phyloP scores from a whole-genome alignment of 257 asterid genomes.

The Solanum bukasovii region DNA sequence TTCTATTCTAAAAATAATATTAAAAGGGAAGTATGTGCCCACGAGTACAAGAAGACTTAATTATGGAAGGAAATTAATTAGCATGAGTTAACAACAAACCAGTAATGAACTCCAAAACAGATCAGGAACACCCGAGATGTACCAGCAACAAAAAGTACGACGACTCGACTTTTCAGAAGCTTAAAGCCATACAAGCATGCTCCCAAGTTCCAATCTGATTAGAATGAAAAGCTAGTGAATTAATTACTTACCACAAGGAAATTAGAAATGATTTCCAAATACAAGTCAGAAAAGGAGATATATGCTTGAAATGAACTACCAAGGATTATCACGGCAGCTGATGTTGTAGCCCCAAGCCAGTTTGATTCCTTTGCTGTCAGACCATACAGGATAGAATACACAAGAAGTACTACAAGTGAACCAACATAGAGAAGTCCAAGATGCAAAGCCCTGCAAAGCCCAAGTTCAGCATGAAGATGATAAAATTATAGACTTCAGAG shows the following conservation, averaged over 20 bases:
- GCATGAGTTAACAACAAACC: constrained; percentile 39
- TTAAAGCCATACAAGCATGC: constrained; percentile 93
- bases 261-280: background rate
- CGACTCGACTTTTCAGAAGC: constrained; percentile 87
- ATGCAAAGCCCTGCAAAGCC: constrained; percentile 73
- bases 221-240: constrained; percentile 1
- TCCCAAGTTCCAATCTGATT: constrained; percentile 94
- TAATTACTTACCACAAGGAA: background rate
- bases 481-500: background rate
- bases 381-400: constrained; percentile 90
- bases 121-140: constrained; percentile 83
- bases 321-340: constrained; percentile 89
- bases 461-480: background rate
- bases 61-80: background rate
- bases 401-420: constrained; percentile 78
- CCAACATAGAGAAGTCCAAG: constrained; percentile 96
- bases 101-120: constrained; percentile 96
- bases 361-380: constrained; percentile 96
- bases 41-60: background rate
- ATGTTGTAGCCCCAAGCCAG: constrained; percentile 97
- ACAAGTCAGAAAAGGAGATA: background rate
- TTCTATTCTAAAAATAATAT: background rate
- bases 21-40: background rate
- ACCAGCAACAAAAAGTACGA: constrained; percentile 91
- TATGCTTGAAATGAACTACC: constrained; percentile 37